Conservation (phyloP, 208 protist genomes). For the Leishmania gerbilli region DNA sequence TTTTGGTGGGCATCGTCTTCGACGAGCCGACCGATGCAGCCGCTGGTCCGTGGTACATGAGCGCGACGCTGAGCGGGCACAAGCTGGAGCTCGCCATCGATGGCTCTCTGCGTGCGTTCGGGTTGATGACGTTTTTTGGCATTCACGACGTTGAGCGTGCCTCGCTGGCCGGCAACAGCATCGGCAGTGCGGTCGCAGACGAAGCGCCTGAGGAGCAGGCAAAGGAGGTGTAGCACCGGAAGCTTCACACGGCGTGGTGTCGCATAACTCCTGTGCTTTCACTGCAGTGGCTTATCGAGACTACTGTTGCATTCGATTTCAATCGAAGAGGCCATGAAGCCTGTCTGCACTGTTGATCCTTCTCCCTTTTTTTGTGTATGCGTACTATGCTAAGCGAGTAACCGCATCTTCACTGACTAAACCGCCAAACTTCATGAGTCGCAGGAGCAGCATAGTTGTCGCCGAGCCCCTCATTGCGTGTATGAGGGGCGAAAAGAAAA, state of each 20-base stretch:
- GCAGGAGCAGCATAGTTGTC: neutral
- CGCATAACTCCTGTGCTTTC: neutral
- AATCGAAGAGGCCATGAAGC: neutral
- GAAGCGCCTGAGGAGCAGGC: slow-evolving; percentile 10
- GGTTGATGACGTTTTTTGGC: slow-evolving; percentile 72
- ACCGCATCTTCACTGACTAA: neutral
- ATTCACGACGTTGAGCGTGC: slow-evolving; percentile 31
- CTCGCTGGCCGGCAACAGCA: neutral
- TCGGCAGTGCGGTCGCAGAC: neutral
- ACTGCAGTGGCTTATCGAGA: neutral
- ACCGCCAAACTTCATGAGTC: neutral
- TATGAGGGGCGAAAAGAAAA: neutral
- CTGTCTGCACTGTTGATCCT: neutral
- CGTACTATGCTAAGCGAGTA: neutral
- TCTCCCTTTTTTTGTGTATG: neutral
- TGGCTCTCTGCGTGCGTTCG: slow-evolving; percentile 75
- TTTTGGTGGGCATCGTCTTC: slow-evolving; percentile 56
- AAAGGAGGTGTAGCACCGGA: slow-evolving; percentile 3
- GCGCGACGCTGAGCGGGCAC: slow-evolving; percentile 73
- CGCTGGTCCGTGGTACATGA: slow-evolving; percentile 67
- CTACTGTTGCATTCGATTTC: neutral
- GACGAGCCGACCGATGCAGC: slow-evolving; percentile 24
- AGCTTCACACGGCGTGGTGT: neutral
- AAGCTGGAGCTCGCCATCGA: slow-evolving; percentile 90
- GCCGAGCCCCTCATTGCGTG: neutral